These are phyloP conservation scores for Fusarium sp. DNA, from an alignment of 2,329 filamentous ascomycete species.

Conservation along the genomic window DNA sequence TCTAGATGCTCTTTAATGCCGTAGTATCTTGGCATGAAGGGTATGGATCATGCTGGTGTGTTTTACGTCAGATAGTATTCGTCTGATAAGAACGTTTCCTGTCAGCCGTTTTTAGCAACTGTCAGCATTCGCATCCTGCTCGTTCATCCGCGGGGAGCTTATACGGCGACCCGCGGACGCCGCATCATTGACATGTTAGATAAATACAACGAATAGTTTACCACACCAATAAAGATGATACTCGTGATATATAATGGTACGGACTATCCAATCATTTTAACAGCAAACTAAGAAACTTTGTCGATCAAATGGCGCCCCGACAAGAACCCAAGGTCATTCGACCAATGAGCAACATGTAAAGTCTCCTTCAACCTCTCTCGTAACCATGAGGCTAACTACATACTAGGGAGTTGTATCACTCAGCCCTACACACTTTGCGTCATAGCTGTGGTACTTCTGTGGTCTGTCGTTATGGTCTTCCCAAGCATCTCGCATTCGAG, in stretches of 20 bases:
- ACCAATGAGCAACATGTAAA: constrained; percentile 42
- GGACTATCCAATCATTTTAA: background rate
- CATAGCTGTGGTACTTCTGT: constrained; percentile 38
- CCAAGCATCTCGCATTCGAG: constrained; percentile 18
- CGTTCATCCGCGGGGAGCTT: constrained; percentile 25
- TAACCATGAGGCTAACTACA: constrained; percentile 11
- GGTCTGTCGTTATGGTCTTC: constrained; percentile 32
- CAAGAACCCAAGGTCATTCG: constrained; percentile 27
- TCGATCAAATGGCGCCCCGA: constrained; percentile 16
- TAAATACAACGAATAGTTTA: constrained; percentile 12
- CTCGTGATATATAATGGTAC: background rate
- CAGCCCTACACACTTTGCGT: constrained; percentile 34
- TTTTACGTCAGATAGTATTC: no score
- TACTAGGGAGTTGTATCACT: constrained; percentile 36
- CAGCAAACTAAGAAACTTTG: background rate
- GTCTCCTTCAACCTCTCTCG: constrained; percentile 2
- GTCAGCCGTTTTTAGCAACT: background rate
- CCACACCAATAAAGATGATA: background rate
- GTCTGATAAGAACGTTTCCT: no score
- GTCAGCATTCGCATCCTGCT: constrained; percentile 14
- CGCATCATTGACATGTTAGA: constrained; percentile 11
- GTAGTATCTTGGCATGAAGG: no score
- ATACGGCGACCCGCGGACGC: constrained; percentile 28
- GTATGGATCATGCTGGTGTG: no score
- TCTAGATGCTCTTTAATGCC: no score